Conservation (phyloP, 2,329 filamentous ascomycete genomes). For the Fusarium sp. region DNA sequence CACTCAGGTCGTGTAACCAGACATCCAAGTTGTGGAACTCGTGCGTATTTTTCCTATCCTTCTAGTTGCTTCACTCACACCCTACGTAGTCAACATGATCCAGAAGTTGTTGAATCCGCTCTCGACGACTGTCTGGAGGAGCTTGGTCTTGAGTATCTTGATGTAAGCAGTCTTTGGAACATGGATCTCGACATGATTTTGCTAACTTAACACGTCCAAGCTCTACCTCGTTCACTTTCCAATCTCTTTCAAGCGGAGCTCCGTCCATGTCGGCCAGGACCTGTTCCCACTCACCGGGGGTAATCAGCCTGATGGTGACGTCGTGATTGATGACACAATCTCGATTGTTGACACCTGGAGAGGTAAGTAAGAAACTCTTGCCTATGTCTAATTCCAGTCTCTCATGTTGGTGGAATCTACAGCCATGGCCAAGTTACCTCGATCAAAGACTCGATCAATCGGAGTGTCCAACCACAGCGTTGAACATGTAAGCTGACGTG, state of each 20-base stretch:
- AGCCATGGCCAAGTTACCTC: constrained; percentile 16
- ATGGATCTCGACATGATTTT: not conserved
- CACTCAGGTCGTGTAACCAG: not conserved
- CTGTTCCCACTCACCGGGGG: constrained; percentile 58
- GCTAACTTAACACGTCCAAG: not conserved
- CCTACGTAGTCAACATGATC: not conserved
- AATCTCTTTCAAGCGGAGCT: constrained; percentile 1
- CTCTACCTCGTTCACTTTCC: constrained; percentile 14
- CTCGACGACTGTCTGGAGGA: constrained; percentile 1
- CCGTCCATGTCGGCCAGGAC: constrained; percentile 56
- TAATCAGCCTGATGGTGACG: constrained; percentile 75
- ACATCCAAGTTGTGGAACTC: not conserved
- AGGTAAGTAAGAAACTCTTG: not conserved
- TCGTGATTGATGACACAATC: constrained; percentile 15
- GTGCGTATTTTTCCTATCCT: not conserved
- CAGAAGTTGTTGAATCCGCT: not conserved
- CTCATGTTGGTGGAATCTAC: not conserved
- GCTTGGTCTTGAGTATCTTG: constrained; percentile 9
- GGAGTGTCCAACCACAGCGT: constrained; percentile 86
- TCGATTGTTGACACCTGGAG: constrained; percentile 21
- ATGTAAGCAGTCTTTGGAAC: not conserved
- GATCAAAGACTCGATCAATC: constrained; percentile 70
- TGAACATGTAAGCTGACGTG: constrained; percentile 16
- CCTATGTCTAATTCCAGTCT: not conserved
- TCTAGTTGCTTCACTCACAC: not conserved